Percentiles rank a stretch among this genome's conserved stretches.
Conservation (phyloP, 208 protist genomes). For the Trypanosomatidae sp. region DNA sequence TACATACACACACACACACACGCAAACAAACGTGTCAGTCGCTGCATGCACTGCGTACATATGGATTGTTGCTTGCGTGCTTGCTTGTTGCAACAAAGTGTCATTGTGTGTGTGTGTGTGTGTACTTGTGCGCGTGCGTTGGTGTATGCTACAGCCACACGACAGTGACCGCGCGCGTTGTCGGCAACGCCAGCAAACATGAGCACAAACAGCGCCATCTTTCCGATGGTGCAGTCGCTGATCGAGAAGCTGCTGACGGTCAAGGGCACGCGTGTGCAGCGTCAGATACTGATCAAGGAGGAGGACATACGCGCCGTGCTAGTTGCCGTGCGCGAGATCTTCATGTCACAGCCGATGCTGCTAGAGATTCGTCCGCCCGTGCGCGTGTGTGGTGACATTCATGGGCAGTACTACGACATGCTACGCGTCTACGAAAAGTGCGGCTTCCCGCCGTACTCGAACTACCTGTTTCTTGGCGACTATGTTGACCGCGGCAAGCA, state of each 20-base stretch:
- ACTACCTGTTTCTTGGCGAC: conserved; percentile 99
- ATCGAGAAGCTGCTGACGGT: conserved; percentile 64
- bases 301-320: conserved; percentile 74
- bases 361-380: conserved; percentile 82
- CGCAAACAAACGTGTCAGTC: no score
- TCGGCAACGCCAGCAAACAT: no score
- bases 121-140: no score
- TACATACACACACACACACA: no score
- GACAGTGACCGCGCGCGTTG: no score
- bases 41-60: no score
- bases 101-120: no score
- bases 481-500: conserved; percentile 98
- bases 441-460: conserved; percentile 97
- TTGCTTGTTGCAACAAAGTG: no score
- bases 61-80: background rate
- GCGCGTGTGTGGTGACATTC: conserved; percentile 93
- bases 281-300: conserved; percentile 62
- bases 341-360: conserved; percentile 84
- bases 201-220: conserved; percentile 6
- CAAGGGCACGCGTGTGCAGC: conserved; percentile 37
- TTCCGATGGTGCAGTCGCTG: conserved; percentile 24
- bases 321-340: conserved; percentile 60
- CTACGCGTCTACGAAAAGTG: conserved; percentile 98
- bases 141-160: no score
- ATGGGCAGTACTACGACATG: conserved; percentile 99